These are phyloP conservation scores for Albizia julibrissin DNA, from an alignment of 306 rosid species.

Conservation along the genomic window DNA sequence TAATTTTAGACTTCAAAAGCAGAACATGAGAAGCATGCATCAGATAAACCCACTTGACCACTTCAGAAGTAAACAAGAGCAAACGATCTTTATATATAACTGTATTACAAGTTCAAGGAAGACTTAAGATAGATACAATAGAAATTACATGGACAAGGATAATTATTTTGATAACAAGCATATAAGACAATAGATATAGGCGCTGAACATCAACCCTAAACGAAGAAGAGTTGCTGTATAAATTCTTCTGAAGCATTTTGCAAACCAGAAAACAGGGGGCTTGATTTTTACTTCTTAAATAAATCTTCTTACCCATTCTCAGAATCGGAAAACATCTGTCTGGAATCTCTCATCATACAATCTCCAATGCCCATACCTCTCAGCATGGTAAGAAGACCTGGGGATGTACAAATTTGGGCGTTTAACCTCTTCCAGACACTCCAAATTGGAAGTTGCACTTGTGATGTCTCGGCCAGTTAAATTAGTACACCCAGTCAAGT, in stretches of 20 bases:
- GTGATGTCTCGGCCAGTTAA: slow-evolving; percentile 70
- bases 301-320: slow-evolving; percentile 24
- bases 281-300: slow-evolving; percentile 7
- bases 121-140: not conserved
- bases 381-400: slow-evolving; percentile 47
- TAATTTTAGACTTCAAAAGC: not conserved
- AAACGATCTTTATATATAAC: not conserved
- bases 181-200: slow-evolving; percentile 16
- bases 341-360: slow-evolving; percentile 88
- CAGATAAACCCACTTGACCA: not conserved
- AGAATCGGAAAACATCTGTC: slow-evolving; percentile 81
- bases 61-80: not conserved
- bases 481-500: slow-evolving; percentile 79
- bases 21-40: slow-evolving; percentile 1
- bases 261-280: slow-evolving; percentile 26
- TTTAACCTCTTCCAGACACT: slow-evolving; percentile 52
- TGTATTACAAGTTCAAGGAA: not conserved
- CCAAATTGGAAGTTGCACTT: slow-evolving; percentile 55
- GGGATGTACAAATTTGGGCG: slow-evolving; percentile 57
- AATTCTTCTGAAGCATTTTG: slow-evolving; percentile 13
- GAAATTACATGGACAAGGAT: not conserved
- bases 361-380: slow-evolving; percentile 81
- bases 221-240: slow-evolving; percentile 6
- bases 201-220: not conserved
- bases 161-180: not conserved